These are phyloP conservation scores for Zancudomyces culisetae DNA, from an alignment of 371 early-diverging fungal genomes.

Conservation along the genomic window DNA sequence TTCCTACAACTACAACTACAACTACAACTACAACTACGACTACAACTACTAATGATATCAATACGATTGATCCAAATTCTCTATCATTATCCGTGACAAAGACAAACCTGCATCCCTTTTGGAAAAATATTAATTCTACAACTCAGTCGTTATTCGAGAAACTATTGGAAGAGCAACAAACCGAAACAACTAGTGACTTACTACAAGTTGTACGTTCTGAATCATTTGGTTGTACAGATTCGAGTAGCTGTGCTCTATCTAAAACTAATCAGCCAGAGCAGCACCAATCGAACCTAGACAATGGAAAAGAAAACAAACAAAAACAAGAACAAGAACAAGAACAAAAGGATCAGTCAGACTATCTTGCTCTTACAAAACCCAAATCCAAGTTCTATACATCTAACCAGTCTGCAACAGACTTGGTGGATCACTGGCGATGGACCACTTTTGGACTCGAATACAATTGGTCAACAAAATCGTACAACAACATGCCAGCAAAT, in stretches of 20 bases:
- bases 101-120: constrained; percentile 69
- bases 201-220: neutral
- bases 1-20: too few species aligned
- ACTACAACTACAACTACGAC: too few species aligned
- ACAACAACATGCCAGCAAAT: constrained; percentile 10
- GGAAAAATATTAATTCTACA: constrained; percentile 27
- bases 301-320: neutral
- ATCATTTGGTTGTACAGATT: too few species aligned
- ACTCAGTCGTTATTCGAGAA: constrained; percentile 33
- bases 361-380: constrained; percentile 11
- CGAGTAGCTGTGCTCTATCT: too few species aligned
- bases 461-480: constrained; percentile 73
- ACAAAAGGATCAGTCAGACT: neutral
- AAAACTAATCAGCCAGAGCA: too few species aligned
- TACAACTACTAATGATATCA: too few species aligned
- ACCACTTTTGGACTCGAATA: constrained; percentile 78
- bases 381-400: constrained; percentile 12
- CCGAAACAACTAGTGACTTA: neutral
- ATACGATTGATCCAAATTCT: too few species aligned
- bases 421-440: constrained; percentile 47
- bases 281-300: neutral
- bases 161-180: neutral
- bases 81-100: too few species aligned
- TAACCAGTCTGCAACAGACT: constrained; percentile 6
- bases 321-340: neutral